These are phyloP conservation scores for Ceratonia siliqua DNA, from an alignment of 306 rosid genomes.

Conservation along the genomic window DNA sequence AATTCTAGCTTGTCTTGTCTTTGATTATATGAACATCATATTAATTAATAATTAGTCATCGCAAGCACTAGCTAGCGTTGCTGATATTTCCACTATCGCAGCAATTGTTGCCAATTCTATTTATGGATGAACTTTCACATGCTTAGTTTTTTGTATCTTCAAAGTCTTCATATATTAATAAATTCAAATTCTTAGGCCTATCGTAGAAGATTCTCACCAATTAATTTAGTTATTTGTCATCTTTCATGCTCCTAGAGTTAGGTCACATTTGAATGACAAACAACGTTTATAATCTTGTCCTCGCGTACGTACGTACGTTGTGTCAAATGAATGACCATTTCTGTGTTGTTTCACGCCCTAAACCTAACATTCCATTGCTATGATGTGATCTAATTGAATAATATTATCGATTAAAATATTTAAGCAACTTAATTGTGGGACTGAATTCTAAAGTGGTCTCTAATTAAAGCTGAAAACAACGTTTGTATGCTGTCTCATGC, in stretches of 20 bases:
- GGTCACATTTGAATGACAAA: no score
- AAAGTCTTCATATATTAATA: no score
- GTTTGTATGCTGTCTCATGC: slow-evolving; percentile 4
- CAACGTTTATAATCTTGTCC: not conserved
- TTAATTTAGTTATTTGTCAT: no score
- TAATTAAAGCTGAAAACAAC: slow-evolving; percentile 20
- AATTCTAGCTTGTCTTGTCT: no score
- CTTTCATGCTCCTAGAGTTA: no score
- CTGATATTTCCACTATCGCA: not conserved
- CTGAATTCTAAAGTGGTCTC: not conserved
- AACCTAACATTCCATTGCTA: not conserved
- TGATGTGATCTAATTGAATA: not conserved
- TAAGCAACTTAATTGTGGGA: not conserved
- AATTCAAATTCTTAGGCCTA: no score
- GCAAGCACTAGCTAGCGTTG: not conserved
- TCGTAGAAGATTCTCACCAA: no score
- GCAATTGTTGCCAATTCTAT: no score
- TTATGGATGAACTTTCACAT: no score
- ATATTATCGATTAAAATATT: not conserved
- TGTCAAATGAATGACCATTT: not conserved
- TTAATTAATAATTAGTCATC: not conserved
- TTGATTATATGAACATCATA: not conserved
- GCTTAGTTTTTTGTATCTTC: no score
- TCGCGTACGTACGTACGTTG: not conserved
- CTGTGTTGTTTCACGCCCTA: not conserved